Evolutionary conservation across 2,329 filamentous ascomycete species (phyloP), one percentile per base, ranked within the genome.

Genomic region (Fragosphaeria purpurea): DNA sequence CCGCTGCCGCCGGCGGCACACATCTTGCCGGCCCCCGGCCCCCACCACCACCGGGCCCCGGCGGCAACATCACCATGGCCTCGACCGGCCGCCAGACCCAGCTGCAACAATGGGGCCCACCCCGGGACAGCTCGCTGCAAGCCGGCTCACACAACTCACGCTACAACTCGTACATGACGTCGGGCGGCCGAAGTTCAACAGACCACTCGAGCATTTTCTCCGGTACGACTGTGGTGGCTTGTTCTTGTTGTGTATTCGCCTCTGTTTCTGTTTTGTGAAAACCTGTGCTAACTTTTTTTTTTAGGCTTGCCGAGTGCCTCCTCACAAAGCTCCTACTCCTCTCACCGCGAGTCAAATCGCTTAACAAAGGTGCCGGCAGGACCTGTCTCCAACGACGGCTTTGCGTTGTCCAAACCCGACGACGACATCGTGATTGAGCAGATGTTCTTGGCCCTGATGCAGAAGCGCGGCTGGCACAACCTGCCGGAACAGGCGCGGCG

Each of bases 381-480:
- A 63, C 41, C 57, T 62, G 56, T 11, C 58, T 58, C 53, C 43
- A 64, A 67, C 39, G 76, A 79, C 39, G 72, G 70, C 31, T 79
- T 81, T 58, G 68, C 82, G 55, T 79, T 93, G 47, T 77, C 82
- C 44, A 81, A 85, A 59, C 88, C 88, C 12, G 77, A 82, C 48
- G 86, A 94, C 64, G 88, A 94, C 62, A 79, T 82, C 53, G 71
- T 95, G 11, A 86, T 96, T 44, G 88, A 97, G 64, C 83, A 90
- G 62, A 87, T 95, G 73, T 97, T 97, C 62, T 75, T 90, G 61
- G 84, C 88, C 48, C 72, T 98, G 57, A 97, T 98, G 93, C 87
- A 95, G 62, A 96, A 96, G 70, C 82, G 93, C 70, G 93, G 91
- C 57, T 97, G 90, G 88, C 93, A 95, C 70, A 94, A 94, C 67